Conservation (phyloP, 2,329 filamentous ascomycete genomes). For the Penicillium aurantiogriseum region DNA sequence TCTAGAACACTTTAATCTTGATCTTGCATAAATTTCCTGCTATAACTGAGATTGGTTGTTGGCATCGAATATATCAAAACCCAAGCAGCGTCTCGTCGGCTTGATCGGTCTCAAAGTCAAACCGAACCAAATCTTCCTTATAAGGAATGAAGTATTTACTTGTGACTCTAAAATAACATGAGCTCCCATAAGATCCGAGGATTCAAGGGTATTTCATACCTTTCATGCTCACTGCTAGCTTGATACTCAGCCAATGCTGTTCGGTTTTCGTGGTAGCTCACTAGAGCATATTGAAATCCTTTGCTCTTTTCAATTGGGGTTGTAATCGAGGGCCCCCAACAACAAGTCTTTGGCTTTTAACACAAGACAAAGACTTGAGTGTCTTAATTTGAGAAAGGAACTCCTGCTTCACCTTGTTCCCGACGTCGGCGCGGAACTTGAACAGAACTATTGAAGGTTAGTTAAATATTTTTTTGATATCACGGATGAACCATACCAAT, state of each 20-base stretch:
- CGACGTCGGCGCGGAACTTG: constrained; percentile 48
- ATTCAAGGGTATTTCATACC: constrained; percentile 30
- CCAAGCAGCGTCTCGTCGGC: constrained; percentile 35
- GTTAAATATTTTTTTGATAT: no score
- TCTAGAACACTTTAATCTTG: no score
- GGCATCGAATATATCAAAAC: constrained; percentile 2
- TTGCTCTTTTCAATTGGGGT: constrained; percentile 54
- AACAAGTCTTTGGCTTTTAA: constrained; percentile 49
- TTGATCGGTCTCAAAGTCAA: constrained; percentile 51
- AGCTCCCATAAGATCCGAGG: accelerated
- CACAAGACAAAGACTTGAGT: constrained; percentile 50
- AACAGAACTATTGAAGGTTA: constrained; percentile 45
- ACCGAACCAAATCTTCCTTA: constrained; percentile 53
- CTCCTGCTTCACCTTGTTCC: constrained; percentile 43
- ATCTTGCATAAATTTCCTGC: background rate
- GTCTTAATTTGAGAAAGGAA: constrained; percentile 51
- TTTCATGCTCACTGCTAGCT: constrained; percentile 53
- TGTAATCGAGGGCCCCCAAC: constrained; percentile 55
- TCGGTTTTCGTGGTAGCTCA: constrained; percentile 52
- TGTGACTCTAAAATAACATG: constrained; percentile 45
- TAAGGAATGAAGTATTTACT: constrained; percentile 53
- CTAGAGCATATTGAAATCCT: constrained; percentile 52
- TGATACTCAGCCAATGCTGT: constrained; percentile 53
- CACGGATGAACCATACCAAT: constrained; percentile 19
- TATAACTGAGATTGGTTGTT: background rate